A percentile compares a stretch with the other conserved stretches of the same genome.
These are phyloP conservation scores for Protea cynaroides DNA, from an alignment of 164 flowering plant genomes.

Conservation along the genomic window DNA sequence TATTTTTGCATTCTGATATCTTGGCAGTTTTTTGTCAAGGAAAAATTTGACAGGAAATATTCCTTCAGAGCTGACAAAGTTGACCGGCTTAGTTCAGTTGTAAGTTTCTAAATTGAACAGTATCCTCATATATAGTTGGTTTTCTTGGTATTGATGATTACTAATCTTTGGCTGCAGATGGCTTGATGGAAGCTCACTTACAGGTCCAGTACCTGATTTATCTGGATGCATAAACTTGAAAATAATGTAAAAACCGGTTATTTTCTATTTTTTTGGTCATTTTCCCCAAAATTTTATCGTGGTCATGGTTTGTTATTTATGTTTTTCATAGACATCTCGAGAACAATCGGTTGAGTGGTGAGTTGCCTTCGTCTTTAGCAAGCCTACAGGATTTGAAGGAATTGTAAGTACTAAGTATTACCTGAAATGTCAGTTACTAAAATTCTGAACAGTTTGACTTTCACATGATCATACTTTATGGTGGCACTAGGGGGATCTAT, in stretches of 20 bases:
- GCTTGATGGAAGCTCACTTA: conserved; percentile 82
- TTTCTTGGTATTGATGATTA: neutral
- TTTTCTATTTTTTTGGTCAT: neutral
- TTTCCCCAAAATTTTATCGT: neutral
- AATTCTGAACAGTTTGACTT: too few species aligned
- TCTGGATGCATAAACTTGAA: conserved; percentile 54
- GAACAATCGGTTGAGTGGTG: conserved; percentile 78
- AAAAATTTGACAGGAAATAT: conserved; percentile 82
- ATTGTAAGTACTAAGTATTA: conserved; percentile 76
- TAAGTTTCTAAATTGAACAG: conserved; percentile 33
- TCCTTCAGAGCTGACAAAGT: conserved; percentile 58
- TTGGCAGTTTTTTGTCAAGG: conserved; percentile 56
- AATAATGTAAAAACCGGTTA: conserved; percentile 50
- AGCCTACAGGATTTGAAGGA: conserved; percentile 63
- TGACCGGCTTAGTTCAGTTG: conserved; percentile 73
- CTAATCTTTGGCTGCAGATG: conserved; percentile 47
- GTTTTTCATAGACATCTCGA: conserved; percentile 72
- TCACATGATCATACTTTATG: too few species aligned
- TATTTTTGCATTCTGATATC: neutral
- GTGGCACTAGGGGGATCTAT: too few species aligned
- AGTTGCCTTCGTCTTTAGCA: conserved; percentile 65
- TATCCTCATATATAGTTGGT: neutral
- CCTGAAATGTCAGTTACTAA: too few species aligned
- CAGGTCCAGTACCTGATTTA: conserved; percentile 89
- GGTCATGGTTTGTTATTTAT: conserved; percentile 5